These are phyloP conservation scores for Nephelium lappaceum DNA, from an alignment of 345 rosid genomes.

Conservation along the genomic window DNA sequence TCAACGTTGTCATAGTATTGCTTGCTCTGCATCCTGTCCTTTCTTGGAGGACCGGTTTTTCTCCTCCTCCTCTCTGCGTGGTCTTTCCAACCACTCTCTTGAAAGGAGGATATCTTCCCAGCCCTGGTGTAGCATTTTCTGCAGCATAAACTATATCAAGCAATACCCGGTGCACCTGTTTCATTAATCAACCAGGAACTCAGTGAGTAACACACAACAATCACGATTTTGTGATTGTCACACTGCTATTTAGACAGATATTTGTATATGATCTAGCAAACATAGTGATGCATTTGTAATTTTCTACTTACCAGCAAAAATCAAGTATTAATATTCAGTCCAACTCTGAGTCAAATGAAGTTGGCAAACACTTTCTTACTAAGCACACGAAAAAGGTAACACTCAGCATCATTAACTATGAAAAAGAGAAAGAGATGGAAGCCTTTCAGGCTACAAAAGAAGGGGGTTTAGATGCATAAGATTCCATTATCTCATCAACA, in stretches of 20 bases:
- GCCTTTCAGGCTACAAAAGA: background rate
- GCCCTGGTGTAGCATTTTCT: conserved; percentile 76
- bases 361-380: background rate
- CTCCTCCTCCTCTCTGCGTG: conserved; percentile 91
- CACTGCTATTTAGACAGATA: conserved; percentile 5
- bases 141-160: conserved; percentile 75
- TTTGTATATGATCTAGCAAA: background rate
- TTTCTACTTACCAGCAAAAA: conserved; percentile 5
- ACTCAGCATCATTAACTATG: background rate
- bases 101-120: conserved; percentile 85
- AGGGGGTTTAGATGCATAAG: background rate
- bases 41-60: conserved; percentile 82
- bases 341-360: conserved; percentile 7
- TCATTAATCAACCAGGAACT: conserved; percentile 32
- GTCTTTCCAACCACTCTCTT: conserved; percentile 94
- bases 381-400: conserved; percentile 2
- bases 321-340: background rate
- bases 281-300: background rate
- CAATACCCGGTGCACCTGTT: conserved; percentile 71
- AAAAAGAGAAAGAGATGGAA: background rate
- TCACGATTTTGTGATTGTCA: background rate
- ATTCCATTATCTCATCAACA: conserved; percentile 66
- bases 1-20: conserved; percentile 56
- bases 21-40: conserved; percentile 77
- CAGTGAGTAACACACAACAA: conserved; percentile 8